phyloP scores from a whole-genome alignment of 371 early-diverging fungal genomes.

The Apophysomyces elegans region DNA sequence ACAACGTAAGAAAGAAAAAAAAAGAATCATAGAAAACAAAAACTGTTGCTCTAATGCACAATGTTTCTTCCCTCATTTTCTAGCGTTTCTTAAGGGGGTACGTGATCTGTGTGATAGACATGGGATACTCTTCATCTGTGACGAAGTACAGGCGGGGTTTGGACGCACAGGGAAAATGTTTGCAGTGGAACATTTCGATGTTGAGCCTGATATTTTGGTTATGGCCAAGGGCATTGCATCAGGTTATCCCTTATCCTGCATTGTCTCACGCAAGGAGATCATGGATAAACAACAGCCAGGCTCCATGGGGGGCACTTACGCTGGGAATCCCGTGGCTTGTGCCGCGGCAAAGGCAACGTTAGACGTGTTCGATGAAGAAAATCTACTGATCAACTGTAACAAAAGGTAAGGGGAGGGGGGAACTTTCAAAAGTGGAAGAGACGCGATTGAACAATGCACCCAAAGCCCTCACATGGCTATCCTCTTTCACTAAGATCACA shows the following conservation, averaged over 20 bases:
- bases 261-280: slow-evolving; percentile 47
- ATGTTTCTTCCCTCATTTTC: not conserved
- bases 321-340: slow-evolving; percentile 55
- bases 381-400: slow-evolving; percentile 48
- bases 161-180: slow-evolving; percentile 51
- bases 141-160: slow-evolving; percentile 48
- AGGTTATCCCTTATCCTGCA: slow-evolving; percentile 56
- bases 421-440: no score
- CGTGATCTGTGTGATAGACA: slow-evolving; percentile 64
- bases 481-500: slow-evolving; percentile 30
- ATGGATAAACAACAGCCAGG: slow-evolving; percentile 54
- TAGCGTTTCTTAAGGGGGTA: slow-evolving; percentile 64
- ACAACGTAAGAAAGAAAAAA: slow-evolving; percentile 13
- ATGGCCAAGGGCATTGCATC: slow-evolving; percentile 64
- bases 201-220: slow-evolving; percentile 56
- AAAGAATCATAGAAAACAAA: no score
- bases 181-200: slow-evolving; percentile 48
- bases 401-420: slow-evolving; percentile 21
- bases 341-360: slow-evolving; percentile 58
- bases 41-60: not conserved
- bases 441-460: no score
- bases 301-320: slow-evolving; percentile 59
- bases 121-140: slow-evolving; percentile 44
- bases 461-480: no score
- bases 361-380: slow-evolving; percentile 48